Base-by-base conservation (phyloP, 306 rosid genomes). In the Malus asiatica region DNA sequence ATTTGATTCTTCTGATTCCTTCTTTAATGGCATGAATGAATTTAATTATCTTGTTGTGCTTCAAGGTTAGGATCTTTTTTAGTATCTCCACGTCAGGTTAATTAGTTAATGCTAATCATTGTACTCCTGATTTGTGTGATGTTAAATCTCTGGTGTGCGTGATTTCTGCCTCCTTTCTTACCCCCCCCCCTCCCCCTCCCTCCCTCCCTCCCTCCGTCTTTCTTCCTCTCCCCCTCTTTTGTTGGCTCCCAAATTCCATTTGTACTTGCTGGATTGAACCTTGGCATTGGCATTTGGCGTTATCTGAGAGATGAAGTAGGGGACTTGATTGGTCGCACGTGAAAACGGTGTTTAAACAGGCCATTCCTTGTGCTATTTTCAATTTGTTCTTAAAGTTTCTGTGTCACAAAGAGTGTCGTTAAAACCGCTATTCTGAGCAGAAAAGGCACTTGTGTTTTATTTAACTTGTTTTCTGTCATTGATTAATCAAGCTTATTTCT, bases 141-240 rank as follows among this genome's bases (percentile, higher is more conserved):
- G 68, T 44, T 66, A 29, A 48, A 19, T 12, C 20, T 12, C 15
- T 58, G 7, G 60, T n/a, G 48, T 44, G 58, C 64, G 14, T n/a
- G 52, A 57, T 11, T 18, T 53, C 10, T 53, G 16, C 66, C 14
- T 15, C 58, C 29, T 66, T 48, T 48, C 19, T 48, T 15, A 33
- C 8, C 1, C 35, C 0, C 35, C 1, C 1, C 35, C 35, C 7
- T 0, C 7, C 35, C 35, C 4, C 35, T 0, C 3, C 33, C 6
- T 0, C 6, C 7, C 1, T 33, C 8, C 38, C 38, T 35, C 8
- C 40, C 40, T 35, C 46, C 59, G 15, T 27, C 8, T 6, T 27
- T 14, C 20, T 18, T 4, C 30, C 16, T 62, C 27, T 32, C 12
- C 10, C 27, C 33, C 32, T 32, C 65, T 23, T 11, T 13, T 60